Evolutionary conservation across 345 rosid species (phyloP).

Genomic region (Pelargonium nanum): DNA sequence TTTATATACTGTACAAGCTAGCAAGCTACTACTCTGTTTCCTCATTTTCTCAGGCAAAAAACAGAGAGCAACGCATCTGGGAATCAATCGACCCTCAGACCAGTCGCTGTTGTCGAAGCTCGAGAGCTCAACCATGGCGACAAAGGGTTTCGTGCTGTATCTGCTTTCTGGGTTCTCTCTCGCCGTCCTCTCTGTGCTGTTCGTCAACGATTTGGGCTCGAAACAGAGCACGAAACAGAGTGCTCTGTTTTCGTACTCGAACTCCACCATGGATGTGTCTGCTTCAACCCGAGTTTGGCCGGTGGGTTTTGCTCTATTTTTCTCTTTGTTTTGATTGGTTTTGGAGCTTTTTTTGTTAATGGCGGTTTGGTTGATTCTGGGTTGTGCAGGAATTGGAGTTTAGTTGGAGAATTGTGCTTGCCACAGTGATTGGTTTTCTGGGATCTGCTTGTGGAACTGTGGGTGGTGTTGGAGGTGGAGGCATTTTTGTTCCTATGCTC

Average conservation of each 20-base stretch:
- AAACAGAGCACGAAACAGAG: neutral
- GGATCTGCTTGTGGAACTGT: conserved; percentile 95
- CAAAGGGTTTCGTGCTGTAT: conserved; percentile 45
- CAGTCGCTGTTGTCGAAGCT: neutral
- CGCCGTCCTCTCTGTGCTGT: conserved; percentile 37
- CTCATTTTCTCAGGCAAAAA: neutral
- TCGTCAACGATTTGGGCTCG: conserved; percentile 16
- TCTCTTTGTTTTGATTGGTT: too few species aligned
- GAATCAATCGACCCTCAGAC: neutral
- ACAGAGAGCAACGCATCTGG: neutral
- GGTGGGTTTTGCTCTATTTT: conserved; percentile 21
- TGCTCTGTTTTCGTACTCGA: conserved; percentile 4
- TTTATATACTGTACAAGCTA: too few species aligned
- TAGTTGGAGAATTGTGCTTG: conserved; percentile 53
- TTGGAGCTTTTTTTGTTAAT: neutral
- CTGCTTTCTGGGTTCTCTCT: conserved; percentile 53
- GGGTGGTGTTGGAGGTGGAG: conserved; percentile 97
- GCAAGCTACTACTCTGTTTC: neutral
- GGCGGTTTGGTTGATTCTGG: neutral
- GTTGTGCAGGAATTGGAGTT: conserved; percentile 47
- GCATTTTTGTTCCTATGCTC: conserved; percentile 95
- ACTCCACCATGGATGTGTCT: conserved; percentile 13
- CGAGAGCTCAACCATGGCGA: conserved; percentile 24
- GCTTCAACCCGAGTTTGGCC: conserved; percentile 54
- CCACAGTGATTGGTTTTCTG: conserved; percentile 72